These are phyloP conservation scores for Neurospora pannonica DNA, from an alignment of 495 filamentous ascomycete genomes.

Conservation along the genomic window DNA sequence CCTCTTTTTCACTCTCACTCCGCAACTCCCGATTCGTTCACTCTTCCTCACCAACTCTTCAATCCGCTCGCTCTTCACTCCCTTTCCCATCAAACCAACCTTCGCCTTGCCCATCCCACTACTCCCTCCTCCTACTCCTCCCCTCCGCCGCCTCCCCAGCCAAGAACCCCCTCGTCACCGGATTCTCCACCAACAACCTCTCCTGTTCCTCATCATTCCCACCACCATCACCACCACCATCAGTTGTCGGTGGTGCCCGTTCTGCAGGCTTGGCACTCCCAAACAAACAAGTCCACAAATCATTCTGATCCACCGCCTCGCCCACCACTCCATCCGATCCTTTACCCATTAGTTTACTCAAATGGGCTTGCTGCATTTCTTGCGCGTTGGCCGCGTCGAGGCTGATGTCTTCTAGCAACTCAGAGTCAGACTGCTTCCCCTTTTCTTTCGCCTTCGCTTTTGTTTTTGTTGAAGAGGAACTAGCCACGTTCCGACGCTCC, in stretches of 20 bases:
- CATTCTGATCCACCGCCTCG: conserved; percentile 67
- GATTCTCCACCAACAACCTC: conserved; percentile 1
- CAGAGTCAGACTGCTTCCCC: conserved; percentile 23
- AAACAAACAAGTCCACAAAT: conserved; percentile 88
- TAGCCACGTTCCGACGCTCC: conserved; percentile 26
- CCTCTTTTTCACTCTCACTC: too few species aligned
- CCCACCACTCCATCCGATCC: conserved; percentile 52
- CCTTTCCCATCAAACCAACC: not conserved
- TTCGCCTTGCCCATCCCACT: not conserved
- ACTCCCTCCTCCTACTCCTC: conserved; percentile 1
- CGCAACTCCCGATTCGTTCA: too few species aligned
- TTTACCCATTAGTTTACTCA: conserved; percentile 59
- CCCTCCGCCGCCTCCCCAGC: conserved; percentile 23
- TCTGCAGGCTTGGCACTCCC: conserved; percentile 34
- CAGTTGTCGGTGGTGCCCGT: not conserved
- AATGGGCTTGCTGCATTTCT: conserved; percentile 62
- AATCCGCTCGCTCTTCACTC: not conserved
- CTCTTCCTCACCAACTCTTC: too few species aligned
- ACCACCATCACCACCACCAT: not conserved
- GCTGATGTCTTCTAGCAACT: conserved; percentile 7
- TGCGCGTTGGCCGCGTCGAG: conserved; percentile 75
- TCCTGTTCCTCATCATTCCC: conserved; percentile 6
- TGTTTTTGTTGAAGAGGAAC: not conserved
- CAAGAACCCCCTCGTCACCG: conserved; percentile 15
- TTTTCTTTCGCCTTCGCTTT: conserved; percentile 21